Conservation (phyloP, 1,284 basidiomycete genomes). For the Neotropicomus parvogracilis region DNA sequence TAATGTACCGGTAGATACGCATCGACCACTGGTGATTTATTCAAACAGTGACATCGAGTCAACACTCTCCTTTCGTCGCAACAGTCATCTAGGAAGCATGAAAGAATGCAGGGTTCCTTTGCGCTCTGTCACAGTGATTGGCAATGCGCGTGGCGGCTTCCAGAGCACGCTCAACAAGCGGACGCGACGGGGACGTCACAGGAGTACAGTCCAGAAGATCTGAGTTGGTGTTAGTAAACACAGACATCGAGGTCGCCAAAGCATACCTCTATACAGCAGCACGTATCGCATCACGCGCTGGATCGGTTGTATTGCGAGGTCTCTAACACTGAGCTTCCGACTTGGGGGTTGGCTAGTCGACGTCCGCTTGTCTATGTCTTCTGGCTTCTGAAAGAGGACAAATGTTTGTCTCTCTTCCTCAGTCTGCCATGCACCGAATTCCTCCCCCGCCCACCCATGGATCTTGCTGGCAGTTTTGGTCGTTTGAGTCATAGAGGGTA, state of each 20-base stretch:
- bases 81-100: constrained; percentile 12
- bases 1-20: constrained; percentile 1
- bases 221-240: constrained; percentile 16
- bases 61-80: no score
- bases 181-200: constrained; percentile 38
- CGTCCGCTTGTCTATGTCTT: constrained; percentile 8
- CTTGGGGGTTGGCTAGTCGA: constrained; percentile 29
- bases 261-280: constrained; percentile 58
- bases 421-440: neutral
- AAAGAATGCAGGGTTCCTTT: constrained; percentile 56
- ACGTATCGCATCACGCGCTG: constrained; percentile 70
- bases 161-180: constrained; percentile 56
- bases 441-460: constrained; percentile 5
- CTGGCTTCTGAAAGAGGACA: neutral
- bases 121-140: constrained; percentile 60
- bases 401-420: neutral
- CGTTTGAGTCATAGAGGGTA: constrained; percentile 15
- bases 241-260: neutral
- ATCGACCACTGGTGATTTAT: neutral
- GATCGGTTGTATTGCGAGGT: constrained; percentile 66
- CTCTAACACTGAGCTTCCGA: constrained; percentile 36
- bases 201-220: constrained; percentile 47
- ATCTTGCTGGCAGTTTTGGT: constrained; percentile 3
- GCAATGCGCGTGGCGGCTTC: constrained; percentile 59
- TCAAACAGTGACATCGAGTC: constrained; percentile 5